phyloP scores from a whole-genome alignment of 2,329 filamentous ascomycete species.

The Aspergillus felis region DNA sequence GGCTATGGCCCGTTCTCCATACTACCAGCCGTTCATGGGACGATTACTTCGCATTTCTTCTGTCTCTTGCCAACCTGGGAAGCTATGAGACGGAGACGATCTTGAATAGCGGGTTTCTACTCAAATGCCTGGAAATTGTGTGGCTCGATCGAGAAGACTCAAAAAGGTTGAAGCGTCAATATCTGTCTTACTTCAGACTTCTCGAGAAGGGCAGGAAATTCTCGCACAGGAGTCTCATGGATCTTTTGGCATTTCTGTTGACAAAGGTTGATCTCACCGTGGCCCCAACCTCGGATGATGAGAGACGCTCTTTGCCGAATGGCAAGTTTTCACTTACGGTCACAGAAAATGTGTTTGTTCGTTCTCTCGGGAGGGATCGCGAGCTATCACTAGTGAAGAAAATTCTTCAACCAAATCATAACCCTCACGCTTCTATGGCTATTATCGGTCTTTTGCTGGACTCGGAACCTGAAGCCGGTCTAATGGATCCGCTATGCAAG shows the following conservation, averaged over 20 bases:
- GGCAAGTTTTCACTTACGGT: constrained; percentile 33
- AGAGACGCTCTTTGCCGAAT: constrained; percentile 19
- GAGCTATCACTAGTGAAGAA: constrained; percentile 53
- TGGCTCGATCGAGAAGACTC: constrained; percentile 52
- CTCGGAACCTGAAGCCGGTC: constrained; percentile 50
- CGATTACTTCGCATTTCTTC: constrained; percentile 69
- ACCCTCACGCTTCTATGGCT: constrained; percentile 46
- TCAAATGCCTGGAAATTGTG: constrained; percentile 57
- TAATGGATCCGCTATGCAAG: constrained; percentile 45
- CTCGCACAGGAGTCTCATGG: constrained; percentile 40
- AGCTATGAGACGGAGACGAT: constrained; percentile 55
- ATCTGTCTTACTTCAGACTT: constrained; percentile 41
- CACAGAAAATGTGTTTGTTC: constrained; percentile 32
- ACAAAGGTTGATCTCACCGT: constrained; percentile 36
- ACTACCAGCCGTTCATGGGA: constrained; percentile 64
- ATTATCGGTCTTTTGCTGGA: constrained; percentile 58
- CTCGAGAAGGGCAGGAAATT: constrained; percentile 47
- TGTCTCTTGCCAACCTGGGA: constrained; percentile 63
- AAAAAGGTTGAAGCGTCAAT: constrained; percentile 53
- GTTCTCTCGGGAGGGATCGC: constrained; percentile 28
- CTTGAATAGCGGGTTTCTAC: constrained; percentile 59
- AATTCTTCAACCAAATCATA: constrained; percentile 61
- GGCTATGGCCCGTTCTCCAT: constrained; percentile 62
- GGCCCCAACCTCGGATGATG: constrained; percentile 22
- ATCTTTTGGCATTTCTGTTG: constrained; percentile 39